Evolutionary conservation across 1,139 yeast genomes (phyloP).

Genomic region (Pichia sp.): DNA sequence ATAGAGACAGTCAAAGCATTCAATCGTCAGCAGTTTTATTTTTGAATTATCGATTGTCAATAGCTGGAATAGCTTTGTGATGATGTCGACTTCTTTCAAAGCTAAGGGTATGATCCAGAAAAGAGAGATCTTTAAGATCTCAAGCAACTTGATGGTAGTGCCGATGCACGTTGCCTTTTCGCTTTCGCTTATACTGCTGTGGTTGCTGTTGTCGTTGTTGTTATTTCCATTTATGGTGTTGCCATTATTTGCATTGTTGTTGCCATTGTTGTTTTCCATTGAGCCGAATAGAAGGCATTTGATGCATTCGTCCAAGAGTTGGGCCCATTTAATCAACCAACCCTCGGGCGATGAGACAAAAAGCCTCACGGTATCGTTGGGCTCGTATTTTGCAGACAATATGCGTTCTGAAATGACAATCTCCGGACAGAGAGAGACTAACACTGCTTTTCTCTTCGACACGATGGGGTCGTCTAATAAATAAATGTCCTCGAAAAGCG

Average conservation of each 20-base stretch:
- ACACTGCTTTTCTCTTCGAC: slow-evolving; percentile 68
- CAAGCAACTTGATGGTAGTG: slow-evolving; percentile 65
- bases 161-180: slow-evolving; percentile 19
- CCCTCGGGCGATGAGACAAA: slow-evolving; percentile 72
- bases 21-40: slow-evolving; percentile 80
- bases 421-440: slow-evolving; percentile 80
- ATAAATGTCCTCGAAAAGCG: slow-evolving; percentile 91
- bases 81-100: slow-evolving; percentile 61
- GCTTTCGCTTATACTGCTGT: not conserved
- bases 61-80: slow-evolving; percentile 62
- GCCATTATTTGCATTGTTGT: not conserved
- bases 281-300: slow-evolving; percentile 23
- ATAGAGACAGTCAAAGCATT: slow-evolving; percentile 83
- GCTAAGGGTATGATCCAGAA: slow-evolving; percentile 87
- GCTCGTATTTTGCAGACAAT: slow-evolving; percentile 65
- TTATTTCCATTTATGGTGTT: not conserved
- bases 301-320: slow-evolving; percentile 53
- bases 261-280: not conserved
- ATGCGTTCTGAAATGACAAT: slow-evolving; percentile 70
- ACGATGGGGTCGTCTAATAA: slow-evolving; percentile 89
- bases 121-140: slow-evolving; percentile 82
- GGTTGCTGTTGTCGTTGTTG: not conserved
- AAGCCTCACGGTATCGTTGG: slow-evolving; percentile 56
- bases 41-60: slow-evolving; percentile 58
- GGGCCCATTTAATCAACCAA: slow-evolving; percentile 82